Percentiles rank a stretch among this genome's conserved stretches.
These are phyloP conservation scores for Orbilia ellipsospora DNA, from an alignment of 2,329 filamentous ascomycete species.

Conservation along the genomic window DNA sequence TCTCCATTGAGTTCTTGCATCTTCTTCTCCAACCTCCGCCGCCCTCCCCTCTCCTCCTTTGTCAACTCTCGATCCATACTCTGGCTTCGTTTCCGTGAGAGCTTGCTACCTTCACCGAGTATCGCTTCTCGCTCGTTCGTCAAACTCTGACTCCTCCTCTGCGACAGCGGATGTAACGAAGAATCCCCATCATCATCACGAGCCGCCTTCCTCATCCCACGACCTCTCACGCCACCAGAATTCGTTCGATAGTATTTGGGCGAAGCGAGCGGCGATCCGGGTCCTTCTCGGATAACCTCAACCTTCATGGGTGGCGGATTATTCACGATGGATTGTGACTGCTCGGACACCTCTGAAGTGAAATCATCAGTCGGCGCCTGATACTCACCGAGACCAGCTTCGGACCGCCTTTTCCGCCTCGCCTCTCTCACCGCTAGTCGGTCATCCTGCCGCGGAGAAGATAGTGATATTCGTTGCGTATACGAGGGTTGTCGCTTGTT, in stretches of 20 bases:
- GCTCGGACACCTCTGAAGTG: conserved; percentile 62
- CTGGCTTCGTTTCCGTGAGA: conserved; percentile 57
- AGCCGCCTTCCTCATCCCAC: conserved; percentile 22
- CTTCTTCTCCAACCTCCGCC: conserved; percentile 50
- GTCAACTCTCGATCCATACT: conserved; percentile 56
- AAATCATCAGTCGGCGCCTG: conserved; percentile 68
- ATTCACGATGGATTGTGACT: conserved; percentile 49
- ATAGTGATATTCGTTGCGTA: conserved; percentile 58
- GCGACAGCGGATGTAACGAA: conserved; percentile 44
- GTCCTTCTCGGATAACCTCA: conserved; percentile 51
- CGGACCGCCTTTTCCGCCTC: conserved; percentile 69
- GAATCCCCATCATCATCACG: conserved; percentile 47
- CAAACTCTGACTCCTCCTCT: conserved; percentile 62
- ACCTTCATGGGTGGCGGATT: conserved; percentile 40
- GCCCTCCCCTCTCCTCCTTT: conserved; percentile 49
- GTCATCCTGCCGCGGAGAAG: conserved; percentile 57
- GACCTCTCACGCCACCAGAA: conserved; percentile 31
- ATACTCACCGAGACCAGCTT: conserved; percentile 23
- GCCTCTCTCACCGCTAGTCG: conserved; percentile 61
- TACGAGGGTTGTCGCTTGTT: conserved; percentile 57
- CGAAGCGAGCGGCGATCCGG: conserved; percentile 28
- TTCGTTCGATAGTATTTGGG: conserved; percentile 41
- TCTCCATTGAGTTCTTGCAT: conserved; percentile 50
- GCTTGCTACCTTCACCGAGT: conserved; percentile 54
- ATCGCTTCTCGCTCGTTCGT: conserved; percentile 63